phyloP scores from a whole-genome alignment of 129 eudicot genomes.

The Rutidosis leptorrhynchoides region DNA sequence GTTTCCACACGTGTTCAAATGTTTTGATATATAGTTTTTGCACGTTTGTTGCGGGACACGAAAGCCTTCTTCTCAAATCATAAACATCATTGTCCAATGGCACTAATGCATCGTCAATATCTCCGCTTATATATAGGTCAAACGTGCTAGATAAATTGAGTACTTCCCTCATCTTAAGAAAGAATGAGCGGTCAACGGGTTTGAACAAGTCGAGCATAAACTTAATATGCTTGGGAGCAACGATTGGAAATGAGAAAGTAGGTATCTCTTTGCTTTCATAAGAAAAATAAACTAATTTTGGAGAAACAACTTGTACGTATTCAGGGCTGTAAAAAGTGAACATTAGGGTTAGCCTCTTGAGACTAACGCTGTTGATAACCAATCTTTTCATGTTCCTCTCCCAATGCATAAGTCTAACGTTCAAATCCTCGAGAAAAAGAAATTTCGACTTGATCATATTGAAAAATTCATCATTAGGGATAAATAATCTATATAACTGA shows the following conservation, averaged over 20 bases:
- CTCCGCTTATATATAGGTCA: not conserved
- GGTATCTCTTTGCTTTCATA: not conserved
- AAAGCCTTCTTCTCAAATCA: not conserved
- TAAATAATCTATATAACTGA: not conserved
- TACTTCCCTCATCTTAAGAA: too few relatives aligned
- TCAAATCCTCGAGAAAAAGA: conserved; percentile 1
- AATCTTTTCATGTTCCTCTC: not conserved
- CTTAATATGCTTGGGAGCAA: not conserved
- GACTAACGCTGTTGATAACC: not conserved
- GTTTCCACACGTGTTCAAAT: too few relatives aligned
- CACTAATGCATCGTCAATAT: not conserved
- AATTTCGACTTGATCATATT: not conserved
- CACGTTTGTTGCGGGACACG: not conserved
- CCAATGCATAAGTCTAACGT: not conserved
- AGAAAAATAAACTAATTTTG: not conserved
- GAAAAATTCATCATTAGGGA: not conserved
- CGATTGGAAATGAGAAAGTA: not conserved
- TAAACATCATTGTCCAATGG: not conserved
- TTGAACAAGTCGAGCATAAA: not conserved
- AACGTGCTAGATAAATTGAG: not conserved
- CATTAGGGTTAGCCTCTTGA: too few relatives aligned
- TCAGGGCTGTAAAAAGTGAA: not conserved
- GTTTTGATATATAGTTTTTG: not conserved
- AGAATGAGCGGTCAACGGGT: too few relatives aligned
- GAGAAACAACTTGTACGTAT: not conserved